Base-by-base conservation (phyloP, 768 basidiomycete species). In the Psilocybe subaeruginosa region DNA sequence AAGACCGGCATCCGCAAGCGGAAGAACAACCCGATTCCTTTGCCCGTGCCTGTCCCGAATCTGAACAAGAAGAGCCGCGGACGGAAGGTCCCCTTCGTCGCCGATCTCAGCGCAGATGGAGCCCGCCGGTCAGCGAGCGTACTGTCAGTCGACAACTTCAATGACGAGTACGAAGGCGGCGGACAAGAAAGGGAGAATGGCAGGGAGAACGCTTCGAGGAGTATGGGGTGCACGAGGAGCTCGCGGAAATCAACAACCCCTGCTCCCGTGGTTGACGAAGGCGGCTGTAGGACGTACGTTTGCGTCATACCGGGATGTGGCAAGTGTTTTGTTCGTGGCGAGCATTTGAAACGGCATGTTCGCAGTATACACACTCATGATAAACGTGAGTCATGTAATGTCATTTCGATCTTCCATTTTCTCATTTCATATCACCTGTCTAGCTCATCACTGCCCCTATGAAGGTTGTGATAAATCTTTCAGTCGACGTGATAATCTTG, bases 341-440 rank as follows among this genome's bases (percentile, higher is more conserved):
- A 93, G 66, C 93, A 95, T 72, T 76, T 95, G 59, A 92, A 93
- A 75, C 77, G 93, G 29, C 93, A 94, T 75, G 82, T 93, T 17
- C 74, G 88, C 60, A 88, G 87, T 56, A 88, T 95, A 52, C 92
- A 95, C 73, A 93, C 92, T 1, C 78, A 91, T 65, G 91, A 93
- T 68, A 92, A 90, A 80, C 90, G 92, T 93, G 66, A 74, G 91
- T 80, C 17, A 14, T 54, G 54, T 58, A 27, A 52, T 56, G 30
- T 19, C 43, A 4, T n/a, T 0, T 29, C 31, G 31, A 43, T 41
- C 39, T 41, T 43, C 19, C 16, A 8, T 45, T 45, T 65, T 37
- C 35, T 54, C 16, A 51, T 19, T 37, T 56, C 37, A 41, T 35
- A 47, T 45, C 51, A 35, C 68, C 46, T 41, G 9, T 30, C 11